A percentile compares a stretch with the other conserved stretches of the same genome.
Conservation (phyloP, 73 alveolate species). For the Paramecium pentaurelia region DNA sequence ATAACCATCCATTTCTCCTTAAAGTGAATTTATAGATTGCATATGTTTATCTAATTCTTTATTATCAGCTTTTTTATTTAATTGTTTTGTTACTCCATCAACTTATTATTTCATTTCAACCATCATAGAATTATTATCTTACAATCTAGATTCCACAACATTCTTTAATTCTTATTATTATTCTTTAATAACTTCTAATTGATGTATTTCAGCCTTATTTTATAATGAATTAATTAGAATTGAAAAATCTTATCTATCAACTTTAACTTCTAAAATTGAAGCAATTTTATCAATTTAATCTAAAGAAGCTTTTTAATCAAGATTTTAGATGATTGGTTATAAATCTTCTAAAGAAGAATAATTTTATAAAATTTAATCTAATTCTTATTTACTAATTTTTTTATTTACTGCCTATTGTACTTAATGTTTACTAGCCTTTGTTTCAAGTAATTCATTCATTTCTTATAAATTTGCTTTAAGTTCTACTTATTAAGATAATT, state of each 20-base stretch:
- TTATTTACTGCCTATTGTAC: slow-evolving; percentile 33
- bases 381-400: slow-evolving; percentile 36
- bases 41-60: background rate
- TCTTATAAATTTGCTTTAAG: slow-evolving; percentile 20
- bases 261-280: slow-evolving; percentile 20
- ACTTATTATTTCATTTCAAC: background rate
- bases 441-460: slow-evolving; percentile 38
- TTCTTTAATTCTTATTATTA: background rate
- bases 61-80: background rate
- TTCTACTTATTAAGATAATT: background rate
- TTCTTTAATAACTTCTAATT: slow-evolving; percentile 2
- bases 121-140: background rate
- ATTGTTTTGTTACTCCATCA: background rate
- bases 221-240: slow-evolving; percentile 14
- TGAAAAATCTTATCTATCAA: slow-evolving; percentile 34
- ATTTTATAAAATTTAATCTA: background rate
- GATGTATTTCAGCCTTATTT: background rate
- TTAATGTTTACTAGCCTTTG: slow-evolving; percentile 35
- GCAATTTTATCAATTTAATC: slow-evolving; percentile 41
- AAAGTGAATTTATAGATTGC: background rate
- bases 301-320: slow-evolving; percentile 18
- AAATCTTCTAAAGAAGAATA: background rate
- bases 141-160: background rate
- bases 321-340: background rate
- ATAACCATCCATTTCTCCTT: background rate